Evolutionary conservation across 345 rosid species (phyloP).

Genomic region (Camelina sativa): DNA sequence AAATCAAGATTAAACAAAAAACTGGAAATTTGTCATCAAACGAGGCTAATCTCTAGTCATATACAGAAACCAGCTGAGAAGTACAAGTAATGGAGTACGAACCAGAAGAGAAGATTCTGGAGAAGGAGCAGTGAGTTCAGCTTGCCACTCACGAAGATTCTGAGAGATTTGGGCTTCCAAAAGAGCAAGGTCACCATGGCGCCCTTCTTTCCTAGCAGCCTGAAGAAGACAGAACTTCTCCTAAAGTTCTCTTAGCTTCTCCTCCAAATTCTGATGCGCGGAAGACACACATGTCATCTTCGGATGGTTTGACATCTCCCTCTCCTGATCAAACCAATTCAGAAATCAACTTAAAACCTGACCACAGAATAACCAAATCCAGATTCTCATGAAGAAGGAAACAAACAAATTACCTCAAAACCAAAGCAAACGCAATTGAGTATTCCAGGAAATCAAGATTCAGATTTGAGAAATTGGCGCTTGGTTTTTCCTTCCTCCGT

Average conservation of each 20-base stretch:
- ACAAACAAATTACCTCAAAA: conserved; percentile 10
- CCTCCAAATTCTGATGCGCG: conserved; percentile 59
- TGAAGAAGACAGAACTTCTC: conserved; percentile 62
- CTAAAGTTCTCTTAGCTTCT: conserved; percentile 65
- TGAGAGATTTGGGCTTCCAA: conserved; percentile 74
- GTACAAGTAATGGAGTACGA: conserved; percentile 23
- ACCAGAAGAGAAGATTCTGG: conserved; percentile 74
- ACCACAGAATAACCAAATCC: conserved; percentile 6
- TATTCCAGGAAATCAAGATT: conserved; percentile 10
- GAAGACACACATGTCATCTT: conserved; percentile 57
- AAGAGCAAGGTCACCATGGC: conserved; percentile 52
- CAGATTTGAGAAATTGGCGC: background rate
- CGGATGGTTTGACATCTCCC: conserved; percentile 50
- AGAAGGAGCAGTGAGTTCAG: conserved; percentile 68
- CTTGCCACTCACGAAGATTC: conserved; percentile 71
- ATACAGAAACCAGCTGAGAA: background rate
- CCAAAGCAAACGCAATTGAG: background rate
- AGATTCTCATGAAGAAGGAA: background rate
- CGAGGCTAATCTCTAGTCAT: background rate
- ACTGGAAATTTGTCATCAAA: background rate
- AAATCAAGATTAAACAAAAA: background rate
- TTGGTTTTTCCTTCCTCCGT: conserved; percentile 11
- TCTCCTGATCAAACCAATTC: background rate
- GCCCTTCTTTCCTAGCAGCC: conserved; percentile 67
- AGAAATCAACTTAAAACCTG: background rate